phyloP scores from a whole-genome alignment of 371 early-diverging fungal genomes.

The Mucor velutinosus region DNA sequence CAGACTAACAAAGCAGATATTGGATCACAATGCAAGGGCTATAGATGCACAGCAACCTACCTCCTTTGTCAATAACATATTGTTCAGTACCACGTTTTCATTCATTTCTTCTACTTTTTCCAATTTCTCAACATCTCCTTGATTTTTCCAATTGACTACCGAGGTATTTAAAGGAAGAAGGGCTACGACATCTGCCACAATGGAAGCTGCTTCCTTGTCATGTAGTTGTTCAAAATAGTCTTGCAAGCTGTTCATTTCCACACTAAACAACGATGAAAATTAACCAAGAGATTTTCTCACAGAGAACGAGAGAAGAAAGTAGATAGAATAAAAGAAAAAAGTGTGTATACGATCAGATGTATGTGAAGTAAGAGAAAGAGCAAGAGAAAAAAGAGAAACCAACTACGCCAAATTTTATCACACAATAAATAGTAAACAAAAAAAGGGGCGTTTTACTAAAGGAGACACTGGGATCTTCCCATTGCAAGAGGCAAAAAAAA shows the following conservation, averaged over 20 bases:
- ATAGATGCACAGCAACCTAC: conserved; percentile 5
- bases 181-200: conserved; percentile 17
- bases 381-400: neutral
- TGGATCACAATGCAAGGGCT: neutral
- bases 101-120: conserved; percentile 7
- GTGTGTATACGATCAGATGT: neutral
- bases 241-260: conserved; percentile 11
- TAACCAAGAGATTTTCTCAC: neutral
- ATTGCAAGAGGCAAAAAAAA: neutral
- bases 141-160: conserved; percentile 9
- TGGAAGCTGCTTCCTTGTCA: conserved; percentile 21
- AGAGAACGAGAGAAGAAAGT: neutral
- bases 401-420: neutral
- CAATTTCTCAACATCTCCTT: conserved; percentile 1
- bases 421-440: neutral
- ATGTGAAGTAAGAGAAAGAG: neutral
- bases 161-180: conserved; percentile 18
- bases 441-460: neutral
- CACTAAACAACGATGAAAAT: neutral
- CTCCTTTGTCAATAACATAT: conserved; percentile 28
- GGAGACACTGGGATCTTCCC: neutral
- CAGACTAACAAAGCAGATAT: conserved; percentile 16
- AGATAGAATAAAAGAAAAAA: neutral
- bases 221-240: conserved; percentile 24
- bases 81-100: conserved; percentile 12